Evolutionary conservation across 2,329 filamentous ascomycete genomes (phyloP).

Genomic region (Botrytis paeoniae): DNA sequence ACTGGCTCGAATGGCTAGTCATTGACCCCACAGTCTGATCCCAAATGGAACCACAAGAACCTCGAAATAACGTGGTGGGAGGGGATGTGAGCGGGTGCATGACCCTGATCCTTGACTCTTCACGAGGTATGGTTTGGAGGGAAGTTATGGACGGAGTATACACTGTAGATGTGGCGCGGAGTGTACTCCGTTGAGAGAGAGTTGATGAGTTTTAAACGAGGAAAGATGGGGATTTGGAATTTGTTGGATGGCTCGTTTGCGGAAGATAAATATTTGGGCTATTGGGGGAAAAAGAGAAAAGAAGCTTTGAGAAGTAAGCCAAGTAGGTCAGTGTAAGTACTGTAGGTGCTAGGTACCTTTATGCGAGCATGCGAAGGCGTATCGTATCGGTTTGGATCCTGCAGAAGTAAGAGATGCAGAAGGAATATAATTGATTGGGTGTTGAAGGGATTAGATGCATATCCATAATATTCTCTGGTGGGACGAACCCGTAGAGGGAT

Average conservation of each 20-base stretch:
- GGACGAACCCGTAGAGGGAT: not conserved
- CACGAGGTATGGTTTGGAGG: not conserved
- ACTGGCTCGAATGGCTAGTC: not conserved
- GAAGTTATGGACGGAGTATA: not conserved
- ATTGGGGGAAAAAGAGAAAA: not conserved
- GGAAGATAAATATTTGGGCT: not conserved
- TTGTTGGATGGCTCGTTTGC: not conserved
- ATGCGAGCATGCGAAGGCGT: not conserved
- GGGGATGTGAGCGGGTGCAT: conserved; percentile 12
- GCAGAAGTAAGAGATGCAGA: conserved; percentile 1
- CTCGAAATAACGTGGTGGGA: conserved; percentile 19
- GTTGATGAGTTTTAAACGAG: not conserved
- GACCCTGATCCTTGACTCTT: conserved; percentile 15
- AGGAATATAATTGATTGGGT: not conserved
- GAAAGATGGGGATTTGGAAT: not conserved
- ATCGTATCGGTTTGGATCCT: not conserved
- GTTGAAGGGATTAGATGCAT: not conserved
- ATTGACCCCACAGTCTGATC: conserved; percentile 14
- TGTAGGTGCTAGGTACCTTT: not conserved
- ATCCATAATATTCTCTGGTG: not conserved
- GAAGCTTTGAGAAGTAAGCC: not conserved
- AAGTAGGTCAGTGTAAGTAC: not conserved
- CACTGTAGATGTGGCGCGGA: not conserved
- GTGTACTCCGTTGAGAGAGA: not conserved
- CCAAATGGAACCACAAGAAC: conserved; percentile 8